Percentiles rank a stretch among this genome's conserved stretches.
These are phyloP conservation scores for Linnemannia zychae DNA, from an alignment of 192 early-diverging fungal genomes.

Conservation along the genomic window DNA sequence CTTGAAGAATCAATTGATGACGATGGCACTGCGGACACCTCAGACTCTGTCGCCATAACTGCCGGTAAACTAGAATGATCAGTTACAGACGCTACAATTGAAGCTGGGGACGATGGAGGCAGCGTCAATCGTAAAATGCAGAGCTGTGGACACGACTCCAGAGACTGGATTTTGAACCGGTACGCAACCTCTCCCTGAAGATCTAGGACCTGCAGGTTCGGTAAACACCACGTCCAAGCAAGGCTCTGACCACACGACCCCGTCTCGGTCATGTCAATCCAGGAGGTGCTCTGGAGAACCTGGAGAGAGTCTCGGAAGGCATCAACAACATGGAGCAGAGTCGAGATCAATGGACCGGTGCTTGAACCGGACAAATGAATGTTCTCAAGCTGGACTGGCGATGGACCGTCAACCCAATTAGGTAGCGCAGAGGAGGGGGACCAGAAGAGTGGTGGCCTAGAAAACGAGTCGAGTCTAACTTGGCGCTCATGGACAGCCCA, in stretches of 20 bases:
- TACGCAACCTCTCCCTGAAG: slow-evolving; percentile 44
- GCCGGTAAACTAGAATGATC: neutral
- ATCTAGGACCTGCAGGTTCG: slow-evolving; percentile 31
- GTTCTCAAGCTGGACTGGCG: slow-evolving; percentile 25
- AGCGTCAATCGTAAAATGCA: slow-evolving; percentile 28
- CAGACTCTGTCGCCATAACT: neutral
- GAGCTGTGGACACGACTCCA: slow-evolving; percentile 34
- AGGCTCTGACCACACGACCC: slow-evolving; percentile 13
- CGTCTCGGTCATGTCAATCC: slow-evolving; percentile 36
- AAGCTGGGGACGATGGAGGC: neutral
- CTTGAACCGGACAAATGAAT: slow-evolving; percentile 35
- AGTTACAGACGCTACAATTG: neutral
- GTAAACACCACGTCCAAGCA: slow-evolving; percentile 37
- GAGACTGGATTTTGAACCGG: slow-evolving; percentile 28
- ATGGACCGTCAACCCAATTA: slow-evolving; percentile 13
- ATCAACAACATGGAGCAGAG: slow-evolving; percentile 33
- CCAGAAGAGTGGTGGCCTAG: neutral
- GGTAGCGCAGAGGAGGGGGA: neutral
- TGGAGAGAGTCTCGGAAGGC: slow-evolving; percentile 44
- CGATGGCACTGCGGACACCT: neutral
- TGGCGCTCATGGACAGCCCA: slow-evolving; percentile 43
- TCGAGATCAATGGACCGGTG: slow-evolving; percentile 40
- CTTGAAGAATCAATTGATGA: neutral
- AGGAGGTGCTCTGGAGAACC: slow-evolving; percentile 40
- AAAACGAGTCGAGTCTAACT: neutral